Evolutionary conservation across 2,329 filamentous ascomycete genomes (phyloP).

Genomic region (Pseudogymnoascus sp.): DNA sequence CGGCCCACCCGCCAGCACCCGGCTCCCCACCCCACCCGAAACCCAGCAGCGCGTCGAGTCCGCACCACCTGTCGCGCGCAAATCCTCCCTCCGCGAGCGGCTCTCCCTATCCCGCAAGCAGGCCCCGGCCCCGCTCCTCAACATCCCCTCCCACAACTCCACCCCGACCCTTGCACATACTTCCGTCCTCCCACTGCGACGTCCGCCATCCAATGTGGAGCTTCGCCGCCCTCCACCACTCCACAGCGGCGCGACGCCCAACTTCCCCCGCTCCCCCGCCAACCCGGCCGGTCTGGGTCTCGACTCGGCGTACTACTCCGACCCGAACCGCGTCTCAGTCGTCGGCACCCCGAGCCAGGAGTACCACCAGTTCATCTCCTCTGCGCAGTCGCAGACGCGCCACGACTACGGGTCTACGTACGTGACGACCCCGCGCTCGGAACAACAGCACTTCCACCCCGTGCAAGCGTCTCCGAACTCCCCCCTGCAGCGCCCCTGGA

Average conservation of each 20-base stretch:
- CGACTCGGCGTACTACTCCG: constrained; percentile 27
- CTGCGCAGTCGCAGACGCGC: not conserved
- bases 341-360: constrained; percentile 11
- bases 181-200: not conserved
- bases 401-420: constrained; percentile 13
- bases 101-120: constrained; percentile 24
- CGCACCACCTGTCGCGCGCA: constrained; percentile 17
- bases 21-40: constrained; percentile 9
- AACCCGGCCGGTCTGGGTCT: constrained; percentile 20
- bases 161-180: not conserved
- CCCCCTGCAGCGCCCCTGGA: constrained; percentile 42
- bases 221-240: not conserved
- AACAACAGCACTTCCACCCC: constrained; percentile 51
- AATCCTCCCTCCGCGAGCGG: constrained; percentile 22
- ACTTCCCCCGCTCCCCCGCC: not conserved
- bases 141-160: constrained; percentile 13
- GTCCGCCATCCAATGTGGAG: not conserved
- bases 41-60: not conserved
- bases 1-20: constrained; percentile 8
- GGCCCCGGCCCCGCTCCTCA: not conserved
- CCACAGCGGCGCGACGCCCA: not conserved
- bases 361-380: not conserved
- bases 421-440: constrained; percentile 35
- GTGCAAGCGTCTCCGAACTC: constrained; percentile 56
- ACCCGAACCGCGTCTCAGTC: constrained; percentile 11